These are phyloP conservation scores for Pythium apleroticum DNA, from an alignment of 352 stramenopile genomes.

Conservation along the genomic window DNA sequence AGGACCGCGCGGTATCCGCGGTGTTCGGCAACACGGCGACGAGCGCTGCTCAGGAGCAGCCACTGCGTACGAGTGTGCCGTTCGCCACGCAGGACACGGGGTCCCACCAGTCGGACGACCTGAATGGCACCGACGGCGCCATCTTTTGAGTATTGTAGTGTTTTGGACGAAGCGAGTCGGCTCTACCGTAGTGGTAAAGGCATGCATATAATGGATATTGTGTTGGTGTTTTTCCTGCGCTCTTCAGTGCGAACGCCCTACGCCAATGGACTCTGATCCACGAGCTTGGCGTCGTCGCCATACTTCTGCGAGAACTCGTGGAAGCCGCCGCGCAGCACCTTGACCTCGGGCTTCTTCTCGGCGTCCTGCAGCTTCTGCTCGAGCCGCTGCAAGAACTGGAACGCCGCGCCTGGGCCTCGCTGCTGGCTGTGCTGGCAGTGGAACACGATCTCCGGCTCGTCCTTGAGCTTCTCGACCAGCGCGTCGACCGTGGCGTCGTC, in stretches of 20 bases:
- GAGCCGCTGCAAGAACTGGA: conserved; percentile 19
- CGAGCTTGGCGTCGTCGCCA: conserved; percentile 19
- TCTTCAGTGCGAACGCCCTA: neutral
- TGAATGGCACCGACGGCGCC: conserved; percentile 17
- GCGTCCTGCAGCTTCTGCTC: conserved; percentile 4
- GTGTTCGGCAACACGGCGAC: neutral
- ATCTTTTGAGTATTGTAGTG: conserved; percentile 21
- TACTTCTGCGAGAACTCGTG: conserved; percentile 22
- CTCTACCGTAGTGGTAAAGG: too few relatives aligned
- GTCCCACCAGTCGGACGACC: conserved; percentile 13
- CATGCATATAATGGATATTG: neutral
- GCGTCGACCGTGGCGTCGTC: conserved; percentile 24
- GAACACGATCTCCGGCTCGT: conserved; percentile 24
- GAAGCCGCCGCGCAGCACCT: conserved; percentile 23
- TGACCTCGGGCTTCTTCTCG: conserved; percentile 15
- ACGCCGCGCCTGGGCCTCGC: conserved; percentile 20
- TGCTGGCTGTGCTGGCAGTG: conserved; percentile 27
- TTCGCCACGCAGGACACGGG: neutral
- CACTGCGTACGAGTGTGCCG: conserved; percentile 13
- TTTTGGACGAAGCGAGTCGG: neutral
- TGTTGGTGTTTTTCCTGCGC: neutral
- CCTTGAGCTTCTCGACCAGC: conserved; percentile 21
- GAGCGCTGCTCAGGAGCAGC: conserved; percentile 12
- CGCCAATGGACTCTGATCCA: conserved; percentile 9
- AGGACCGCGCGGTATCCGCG: conserved; percentile 5